Evolutionary conservation across 805 yeast genomes (phyloP), one percentile per base, ranked within the genome.

Genomic region (Candida railenensis): DNA sequence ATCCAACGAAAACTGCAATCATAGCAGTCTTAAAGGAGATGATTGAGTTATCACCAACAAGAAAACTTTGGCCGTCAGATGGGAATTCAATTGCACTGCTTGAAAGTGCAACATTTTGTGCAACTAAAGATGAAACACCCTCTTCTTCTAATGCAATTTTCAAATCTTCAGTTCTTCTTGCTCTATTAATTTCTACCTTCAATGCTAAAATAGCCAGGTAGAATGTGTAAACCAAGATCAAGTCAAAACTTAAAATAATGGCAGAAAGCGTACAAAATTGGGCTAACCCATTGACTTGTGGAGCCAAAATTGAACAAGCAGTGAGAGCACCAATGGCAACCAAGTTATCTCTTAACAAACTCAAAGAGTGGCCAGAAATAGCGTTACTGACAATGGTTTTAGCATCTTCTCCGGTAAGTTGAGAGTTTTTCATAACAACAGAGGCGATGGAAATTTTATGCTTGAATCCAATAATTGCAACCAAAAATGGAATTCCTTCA

Each of bases 401-500:
- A 22, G 70, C 79, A 34, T 78, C 80, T 5, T 61, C 54, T 42
- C 48, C 53, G 48, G 73, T 61, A 14, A 37, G n/a, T 55, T 57
- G 61, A 51, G 58, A 58, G 22, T 77, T 70, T 34, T 67, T 64
- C 55, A 80, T 58, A 20, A 85, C 83, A 40, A 80, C 77, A 18
- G 77, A 69, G 1, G 97, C 85, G 52, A 90, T 76, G 11, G 81
- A 73, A 16, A 89, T 79, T 58, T 91, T 89, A 63, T 88, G 87
- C 62, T 89, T 90, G 67, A 92, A 92, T 1, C 98, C 99, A 59
- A 92, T 81, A 3, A 89, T 84, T 18, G 96, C 89, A 19, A 92
- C 96, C 59, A 92, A 77, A 66, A 92, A 92, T 19, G 99, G 99
- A 40, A 92, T 69, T 30, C 97, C 97, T 69, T 92, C 97, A 47